These are phyloP conservation scores for Dothiorella sarmentorum DNA, from an alignment of 2,329 filamentous ascomycete genomes.

Conservation along the genomic window DNA sequence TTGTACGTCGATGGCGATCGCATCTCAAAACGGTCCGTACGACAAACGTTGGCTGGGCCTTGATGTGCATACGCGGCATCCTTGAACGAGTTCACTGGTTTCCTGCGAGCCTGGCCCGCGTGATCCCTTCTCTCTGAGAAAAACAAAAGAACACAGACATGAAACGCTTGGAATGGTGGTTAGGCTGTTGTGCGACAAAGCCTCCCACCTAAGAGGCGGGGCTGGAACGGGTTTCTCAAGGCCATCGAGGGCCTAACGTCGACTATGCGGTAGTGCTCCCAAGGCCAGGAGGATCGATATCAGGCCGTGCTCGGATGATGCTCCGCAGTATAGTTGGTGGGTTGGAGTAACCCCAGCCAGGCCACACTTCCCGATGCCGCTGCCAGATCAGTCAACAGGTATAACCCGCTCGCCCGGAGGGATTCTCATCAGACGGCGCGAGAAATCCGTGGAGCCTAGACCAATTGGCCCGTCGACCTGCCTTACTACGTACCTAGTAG, in stretches of 20 bases:
- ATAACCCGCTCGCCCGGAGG: not conserved
- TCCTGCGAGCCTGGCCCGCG: not conserved
- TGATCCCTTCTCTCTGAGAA: not conserved
- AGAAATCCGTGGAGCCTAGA: not conserved
- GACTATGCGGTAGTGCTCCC: not conserved
- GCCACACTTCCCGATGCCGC: not conserved
- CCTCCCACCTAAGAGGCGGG: not conserved
- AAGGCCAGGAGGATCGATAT: not conserved
- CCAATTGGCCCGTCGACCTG: not conserved
- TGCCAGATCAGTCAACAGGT: not conserved
- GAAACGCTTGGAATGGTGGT: not conserved
- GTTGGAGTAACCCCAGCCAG: not conserved
- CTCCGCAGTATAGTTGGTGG: not conserved
- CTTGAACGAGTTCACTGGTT: not conserved
- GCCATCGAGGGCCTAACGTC: not conserved
- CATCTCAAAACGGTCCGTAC: not conserved
- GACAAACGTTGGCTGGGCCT: not conserved
- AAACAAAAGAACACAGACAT: not conserved
- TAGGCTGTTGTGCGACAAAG: not conserved
- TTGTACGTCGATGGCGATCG: not conserved
- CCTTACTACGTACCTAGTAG: no score
- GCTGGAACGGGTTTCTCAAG: not conserved
- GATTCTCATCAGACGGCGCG: not conserved
- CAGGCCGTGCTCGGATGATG: not conserved
- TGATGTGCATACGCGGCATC: not conserved